Evolutionary conservation across 2,329 filamentous ascomycete species (phyloP), one percentile per base, ranked within the genome.

Genomic region (Ophiostoma himal-ulmi): DNA sequence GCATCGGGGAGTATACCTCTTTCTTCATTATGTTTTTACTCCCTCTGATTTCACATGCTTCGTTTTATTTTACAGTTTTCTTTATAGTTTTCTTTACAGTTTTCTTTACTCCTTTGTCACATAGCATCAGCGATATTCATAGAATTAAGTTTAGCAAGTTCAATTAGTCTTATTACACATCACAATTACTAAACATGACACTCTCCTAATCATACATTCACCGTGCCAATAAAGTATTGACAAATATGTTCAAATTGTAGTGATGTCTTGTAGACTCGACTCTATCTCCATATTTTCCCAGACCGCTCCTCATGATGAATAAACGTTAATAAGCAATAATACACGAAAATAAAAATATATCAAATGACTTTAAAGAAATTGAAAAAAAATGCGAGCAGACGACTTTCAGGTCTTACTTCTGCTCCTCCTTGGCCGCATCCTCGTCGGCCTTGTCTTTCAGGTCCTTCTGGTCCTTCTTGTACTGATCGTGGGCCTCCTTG

Each of bases 371-470:
- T 34, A 34, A n/a, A 22, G 34, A 60, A 57, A 57, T 14, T n/a
- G 44, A 6, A 20, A 52, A 52, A 4, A 34, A 60, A 4, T 20
- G n/a, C 34, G 26, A 37, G 30, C 34, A 36, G 36, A 39, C 36
- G 34, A 65, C 62, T 39, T 39, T 65, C 57, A 39, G 62, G 34
- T 65, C 62, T 39, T 65, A 37, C 60, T 62, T 41, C 34, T 37
- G 44, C 68, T 69, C 60, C 37, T 52, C 68, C 20, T 66, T 30
- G 14, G 67, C 70, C 52, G 69, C 48, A 26, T 36, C 65, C 57
- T 68, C 54, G 6, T 67, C 30, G 14, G 36, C 17, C 67, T 70
- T 65, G 52, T 30, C 36, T n/a, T 65, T 41, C 8, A 60, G 34
- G 4, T 39, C 70, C 22, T 37, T 54, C 26, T 68, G 44, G 20